Evolutionary conservation across 2,329 filamentous ascomycete genomes (phyloP), one percentile per base, ranked within the genome.

Genomic region (Neonectria punicea): DNA sequence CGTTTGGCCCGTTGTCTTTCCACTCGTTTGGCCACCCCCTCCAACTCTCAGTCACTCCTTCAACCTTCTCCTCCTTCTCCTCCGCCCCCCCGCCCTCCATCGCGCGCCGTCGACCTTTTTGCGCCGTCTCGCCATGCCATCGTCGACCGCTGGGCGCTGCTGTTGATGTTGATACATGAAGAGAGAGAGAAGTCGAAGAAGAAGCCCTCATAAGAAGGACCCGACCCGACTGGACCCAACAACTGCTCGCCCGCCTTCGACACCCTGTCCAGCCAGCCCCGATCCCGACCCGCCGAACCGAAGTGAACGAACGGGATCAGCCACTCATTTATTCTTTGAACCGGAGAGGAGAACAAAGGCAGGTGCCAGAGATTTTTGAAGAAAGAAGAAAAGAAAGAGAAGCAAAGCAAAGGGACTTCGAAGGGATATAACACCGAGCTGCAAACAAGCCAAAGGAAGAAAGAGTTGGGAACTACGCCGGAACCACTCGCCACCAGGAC

Each of bases 71-170:
- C 61, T 60, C 53, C 58, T 56, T 60, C 61, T 60, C 49, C 57
- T 61, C 57, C 56, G 39, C 53, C 53, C 60, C 68, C 46, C 57
- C 61, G 56, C 54, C 65, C 44, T 57, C 50, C 68, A 51, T 55
- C 60, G 56, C 54, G 65, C 67, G 61, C 70, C 61, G 65, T 71
- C 68, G 63, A 30, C 69, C 66, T 61, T 67, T 69, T 65, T 65
- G 60, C 68, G 69, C 67, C 46, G 55, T 66, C 67, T 71, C 68
- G 69, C 65, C 71, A 76, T 76, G 72, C 71, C 70, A 73, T 75
- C 61, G 70, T 73, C 72, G 64, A 73, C 60, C 65, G 55, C 59
- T 63, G 64, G 60, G 65, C 62, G 56, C 44, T 51, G 63, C 56
- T 51, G 70, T 66, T 65, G 68, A 54, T 58, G 46, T 56, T 56